A percentile compares a stretch with the other conserved stretches of the same genome.
Conservation (phyloP, 148 eudicot species). For the Persicaria tinctoria region DNA sequence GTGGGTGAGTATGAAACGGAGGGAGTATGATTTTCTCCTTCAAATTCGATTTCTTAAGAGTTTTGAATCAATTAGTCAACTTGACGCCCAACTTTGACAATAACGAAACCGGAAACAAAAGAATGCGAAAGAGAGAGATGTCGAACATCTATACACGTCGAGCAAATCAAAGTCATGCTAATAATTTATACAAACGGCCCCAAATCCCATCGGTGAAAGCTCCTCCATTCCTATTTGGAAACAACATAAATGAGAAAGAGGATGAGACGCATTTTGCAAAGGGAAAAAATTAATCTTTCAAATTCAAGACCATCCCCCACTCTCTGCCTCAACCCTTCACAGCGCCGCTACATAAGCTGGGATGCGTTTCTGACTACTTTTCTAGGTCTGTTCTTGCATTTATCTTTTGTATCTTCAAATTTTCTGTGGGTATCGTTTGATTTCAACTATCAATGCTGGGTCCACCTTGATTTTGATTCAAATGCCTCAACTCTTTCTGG, state of each 20-base stretch:
- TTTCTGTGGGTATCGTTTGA: neutral
- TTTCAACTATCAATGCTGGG: neutral
- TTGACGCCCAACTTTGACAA: no score
- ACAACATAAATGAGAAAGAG: no score
- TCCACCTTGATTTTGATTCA: neutral
- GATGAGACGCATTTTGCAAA: no score
- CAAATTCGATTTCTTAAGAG: no score
- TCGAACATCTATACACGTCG: conserved; percentile 9
- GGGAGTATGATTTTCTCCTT: no score
- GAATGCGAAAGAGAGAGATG: no score
- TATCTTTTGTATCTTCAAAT: neutral
- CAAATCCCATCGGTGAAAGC: conserved; percentile 1
- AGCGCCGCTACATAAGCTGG: neutral
- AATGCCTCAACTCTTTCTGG: neutral
- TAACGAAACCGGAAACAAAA: no score
- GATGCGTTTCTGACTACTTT: neutral
- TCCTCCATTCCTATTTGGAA: neutral
- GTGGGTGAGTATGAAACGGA: no score
- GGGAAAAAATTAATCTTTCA: no score
- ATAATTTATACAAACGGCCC: neutral
- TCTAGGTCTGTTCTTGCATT: neutral
- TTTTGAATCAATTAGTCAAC: no score
- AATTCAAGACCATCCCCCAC: no score
- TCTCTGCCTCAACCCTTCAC: no score
- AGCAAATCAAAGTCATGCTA: neutral